Evolutionary conservation across 2,329 filamentous ascomycete genomes (phyloP).

Genomic region (Teratosphaeria nubilosa): DNA sequence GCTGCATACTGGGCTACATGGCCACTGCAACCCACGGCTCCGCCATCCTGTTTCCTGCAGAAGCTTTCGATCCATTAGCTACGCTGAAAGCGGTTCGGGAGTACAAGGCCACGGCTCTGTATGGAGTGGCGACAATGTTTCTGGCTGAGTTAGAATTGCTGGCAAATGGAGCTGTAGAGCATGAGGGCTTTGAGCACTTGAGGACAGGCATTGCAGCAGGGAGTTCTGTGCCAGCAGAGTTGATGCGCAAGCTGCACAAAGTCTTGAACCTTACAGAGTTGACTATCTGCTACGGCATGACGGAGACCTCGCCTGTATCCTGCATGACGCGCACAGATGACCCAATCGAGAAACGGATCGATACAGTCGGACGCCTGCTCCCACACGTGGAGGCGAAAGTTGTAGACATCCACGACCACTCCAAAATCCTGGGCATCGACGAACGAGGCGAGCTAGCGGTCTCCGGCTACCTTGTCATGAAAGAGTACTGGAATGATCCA

Average conservation of each 20-base stretch:
- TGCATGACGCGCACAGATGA: constrained; percentile 76
- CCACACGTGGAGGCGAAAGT: constrained; percentile 74
- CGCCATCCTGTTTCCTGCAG: constrained; percentile 72
- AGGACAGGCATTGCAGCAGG: constrained; percentile 89
- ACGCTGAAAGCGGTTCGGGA: constrained; percentile 56
- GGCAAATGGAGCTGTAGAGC: constrained; percentile 20
- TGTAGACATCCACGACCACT: constrained; percentile 57
- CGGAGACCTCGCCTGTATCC: constrained; percentile 66
- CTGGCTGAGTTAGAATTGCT: constrained; percentile 76
- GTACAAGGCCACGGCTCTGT: constrained; percentile 58
- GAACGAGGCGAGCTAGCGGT: constrained; percentile 72
- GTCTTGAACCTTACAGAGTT: constrained; percentile 68
- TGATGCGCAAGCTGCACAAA: constrained; percentile 68
- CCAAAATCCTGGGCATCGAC: constrained; percentile 50
- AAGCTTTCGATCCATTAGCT: constrained; percentile 73
- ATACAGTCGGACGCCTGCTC: constrained; percentile 68
- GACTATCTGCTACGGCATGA: constrained; percentile 96
- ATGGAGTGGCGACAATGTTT: constrained; percentile 94
- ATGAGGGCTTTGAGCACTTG: constrained; percentile 53
- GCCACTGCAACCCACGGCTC: constrained; percentile 79
- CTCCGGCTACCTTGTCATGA: constrained; percentile 79
- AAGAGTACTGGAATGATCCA: constrained; percentile 75
- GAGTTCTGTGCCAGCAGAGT: constrained; percentile 67
- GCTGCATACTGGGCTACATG: constrained; percentile 88
- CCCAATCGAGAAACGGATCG: constrained; percentile 60